Conservation (phyloP, 2,329 filamentous ascomycete genomes). For the Diplodia corticola region DNA sequence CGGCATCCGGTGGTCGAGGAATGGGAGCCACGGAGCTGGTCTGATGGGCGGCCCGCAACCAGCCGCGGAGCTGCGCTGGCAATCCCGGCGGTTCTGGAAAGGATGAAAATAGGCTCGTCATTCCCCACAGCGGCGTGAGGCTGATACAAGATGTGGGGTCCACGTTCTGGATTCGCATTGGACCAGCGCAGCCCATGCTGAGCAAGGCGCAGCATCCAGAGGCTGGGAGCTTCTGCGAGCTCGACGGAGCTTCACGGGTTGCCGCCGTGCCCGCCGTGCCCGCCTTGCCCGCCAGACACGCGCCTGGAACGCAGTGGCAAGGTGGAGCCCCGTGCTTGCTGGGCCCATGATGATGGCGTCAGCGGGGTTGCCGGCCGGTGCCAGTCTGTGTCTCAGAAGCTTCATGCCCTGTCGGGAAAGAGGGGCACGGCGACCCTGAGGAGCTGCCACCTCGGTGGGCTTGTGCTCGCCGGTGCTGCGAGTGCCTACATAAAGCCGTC, state of each 20-base stretch:
- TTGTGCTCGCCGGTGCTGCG: background rate
- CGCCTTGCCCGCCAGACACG: background rate
- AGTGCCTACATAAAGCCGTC: constrained; percentile 2
- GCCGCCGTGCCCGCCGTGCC: background rate
- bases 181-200: constrained; percentile 11
- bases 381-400: background rate
- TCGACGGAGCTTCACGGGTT: background rate
- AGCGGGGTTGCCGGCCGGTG: constrained; percentile 1
- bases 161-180: constrained; percentile 10
- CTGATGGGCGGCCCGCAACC: background rate
- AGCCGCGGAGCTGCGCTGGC: constrained; percentile 2
- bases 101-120: constrained; percentile 8
- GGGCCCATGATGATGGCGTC: constrained; percentile 1
- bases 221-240: background rate
- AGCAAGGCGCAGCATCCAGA: constrained; percentile 12
- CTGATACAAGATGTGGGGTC: constrained; percentile 13
- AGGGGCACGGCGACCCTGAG: constrained; percentile 15
- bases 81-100: constrained; percentile 2
- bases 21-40: no score
- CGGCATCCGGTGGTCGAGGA: constrained; percentile 4
- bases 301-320: constrained; percentile 10
- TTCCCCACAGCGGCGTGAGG: constrained; percentile 1
- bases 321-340: constrained; percentile 11
- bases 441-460: background rate
- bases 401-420: constrained; percentile 4